Evolutionary conservation across 805 yeast species (phyloP).

Genomic region (Grigorovia transvaalensis): DNA sequence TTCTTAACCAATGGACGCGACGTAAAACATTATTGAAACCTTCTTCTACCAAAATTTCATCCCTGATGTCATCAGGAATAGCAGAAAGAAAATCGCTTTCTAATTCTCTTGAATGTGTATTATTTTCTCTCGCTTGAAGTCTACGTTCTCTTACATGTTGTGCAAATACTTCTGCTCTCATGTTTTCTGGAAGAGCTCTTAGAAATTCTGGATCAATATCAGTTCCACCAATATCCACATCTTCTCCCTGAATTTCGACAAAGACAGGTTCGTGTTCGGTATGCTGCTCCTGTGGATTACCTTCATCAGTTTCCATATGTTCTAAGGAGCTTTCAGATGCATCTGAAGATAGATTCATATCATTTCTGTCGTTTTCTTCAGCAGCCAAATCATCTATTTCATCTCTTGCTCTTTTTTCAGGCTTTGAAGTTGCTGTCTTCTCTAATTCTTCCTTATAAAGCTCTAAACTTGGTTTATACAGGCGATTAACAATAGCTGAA

Average conservation of each 20-base stretch:
- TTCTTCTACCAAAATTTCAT: conserved; percentile 40
- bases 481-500: conserved; percentile 36
- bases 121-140: conserved; percentile 39
- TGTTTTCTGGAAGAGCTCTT: conserved; percentile 82
- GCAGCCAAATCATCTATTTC: not conserved
- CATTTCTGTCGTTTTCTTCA: not conserved
- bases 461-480: conserved; percentile 41
- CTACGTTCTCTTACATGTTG: conserved; percentile 74
- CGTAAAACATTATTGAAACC: conserved; percentile 17
- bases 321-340: conserved; percentile 2
- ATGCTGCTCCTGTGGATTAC: not conserved
- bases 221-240: conserved; percentile 78
- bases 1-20: conserved; percentile 1
- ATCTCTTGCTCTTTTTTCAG: not conserved
- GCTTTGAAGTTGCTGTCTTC: conserved; percentile 14
- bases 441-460: conserved; percentile 20
- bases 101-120: conserved; percentile 48
- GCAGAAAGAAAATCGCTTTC: conserved; percentile 76
- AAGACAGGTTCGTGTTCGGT: conserved; percentile 41
- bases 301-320: conserved; percentile 4
- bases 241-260: conserved; percentile 65
- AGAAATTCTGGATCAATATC: conserved; percentile 88
- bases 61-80: conserved; percentile 56
- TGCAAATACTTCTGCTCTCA: conserved; percentile 84
- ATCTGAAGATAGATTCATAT: conserved; percentile 6